Evolutionary conservation across 192 early-diverging fungal species (phyloP).

Genomic region (Oehlia diaphana): DNA sequence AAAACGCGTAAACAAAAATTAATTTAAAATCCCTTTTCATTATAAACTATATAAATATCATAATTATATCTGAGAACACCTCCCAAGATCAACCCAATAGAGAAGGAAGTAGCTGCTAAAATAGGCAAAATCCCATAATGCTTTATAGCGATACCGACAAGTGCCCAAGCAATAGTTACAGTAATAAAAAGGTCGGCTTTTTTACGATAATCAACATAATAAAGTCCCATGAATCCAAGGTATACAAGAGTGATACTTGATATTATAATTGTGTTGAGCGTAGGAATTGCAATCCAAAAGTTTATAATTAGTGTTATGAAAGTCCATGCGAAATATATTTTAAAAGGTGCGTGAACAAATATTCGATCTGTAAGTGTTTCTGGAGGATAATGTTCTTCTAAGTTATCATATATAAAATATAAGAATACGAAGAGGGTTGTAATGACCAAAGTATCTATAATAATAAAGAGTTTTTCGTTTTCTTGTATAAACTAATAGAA

Average conservation of each 20-base stretch:
- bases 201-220: background rate
- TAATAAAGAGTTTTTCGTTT: too few relatives aligned
- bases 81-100: background rate
- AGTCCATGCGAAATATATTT: background rate
- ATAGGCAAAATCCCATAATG: background rate
- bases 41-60: background rate
- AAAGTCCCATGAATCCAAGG: background rate
- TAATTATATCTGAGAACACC: background rate
- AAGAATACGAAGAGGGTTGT: too few relatives aligned
- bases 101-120: background rate
- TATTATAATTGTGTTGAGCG: background rate
- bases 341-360: background rate
- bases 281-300: background rate
- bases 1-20: too few relatives aligned
- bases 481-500: too few relatives aligned
- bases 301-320: background rate
- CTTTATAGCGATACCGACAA: background rate
- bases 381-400: background rate
- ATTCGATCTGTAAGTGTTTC: background rate
- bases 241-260: background rate
- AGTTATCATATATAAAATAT: too few relatives aligned
- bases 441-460: too few relatives aligned
- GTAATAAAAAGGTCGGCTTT: background rate
- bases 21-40: too few relatives aligned
- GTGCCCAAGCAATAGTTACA: background rate